phyloP scores from a whole-genome alignment of 139 green algal genomes.

The Tetradesmus obliquus region DNA sequence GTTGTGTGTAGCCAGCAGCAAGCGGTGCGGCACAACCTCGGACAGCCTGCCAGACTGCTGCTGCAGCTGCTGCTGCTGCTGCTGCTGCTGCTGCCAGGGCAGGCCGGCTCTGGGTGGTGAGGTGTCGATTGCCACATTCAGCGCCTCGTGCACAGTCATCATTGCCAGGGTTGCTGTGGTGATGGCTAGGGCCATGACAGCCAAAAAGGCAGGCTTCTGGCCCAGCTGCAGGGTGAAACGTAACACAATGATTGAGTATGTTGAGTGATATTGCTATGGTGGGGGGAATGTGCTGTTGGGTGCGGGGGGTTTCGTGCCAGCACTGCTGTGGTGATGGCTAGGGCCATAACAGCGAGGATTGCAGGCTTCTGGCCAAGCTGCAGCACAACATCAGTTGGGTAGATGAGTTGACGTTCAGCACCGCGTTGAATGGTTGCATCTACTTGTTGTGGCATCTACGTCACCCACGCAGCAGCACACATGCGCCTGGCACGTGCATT shows the following conservation, averaged over 20 bases:
- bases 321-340: neutral
- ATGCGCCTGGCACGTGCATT: too few relatives aligned
- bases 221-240: neutral
- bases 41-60: neutral
- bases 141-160: neutral
- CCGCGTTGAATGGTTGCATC: too few relatives aligned
- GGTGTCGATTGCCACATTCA: neutral
- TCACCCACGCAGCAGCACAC: too few relatives aligned
- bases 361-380: neutral
- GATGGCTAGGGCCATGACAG: neutral
- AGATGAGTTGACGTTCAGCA: too few relatives aligned
- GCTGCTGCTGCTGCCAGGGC: neutral
- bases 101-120: neutral
- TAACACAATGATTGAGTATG: too few relatives aligned
- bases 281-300: too few relatives aligned
- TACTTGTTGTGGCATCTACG: too few relatives aligned
- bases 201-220: neutral
- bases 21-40: slow-evolving; percentile 3
- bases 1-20: slow-evolving; percentile 74
- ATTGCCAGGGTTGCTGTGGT: neutral
- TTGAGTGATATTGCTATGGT: too few relatives aligned
- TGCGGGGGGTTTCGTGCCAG: neutral
- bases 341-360: neutral
- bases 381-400: neutral
- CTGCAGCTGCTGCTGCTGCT: neutral